These are phyloP conservation scores for Coniochaeta ligniaria DNA, from an alignment of 2,329 filamentous ascomycete species.

Conservation along the genomic window DNA sequence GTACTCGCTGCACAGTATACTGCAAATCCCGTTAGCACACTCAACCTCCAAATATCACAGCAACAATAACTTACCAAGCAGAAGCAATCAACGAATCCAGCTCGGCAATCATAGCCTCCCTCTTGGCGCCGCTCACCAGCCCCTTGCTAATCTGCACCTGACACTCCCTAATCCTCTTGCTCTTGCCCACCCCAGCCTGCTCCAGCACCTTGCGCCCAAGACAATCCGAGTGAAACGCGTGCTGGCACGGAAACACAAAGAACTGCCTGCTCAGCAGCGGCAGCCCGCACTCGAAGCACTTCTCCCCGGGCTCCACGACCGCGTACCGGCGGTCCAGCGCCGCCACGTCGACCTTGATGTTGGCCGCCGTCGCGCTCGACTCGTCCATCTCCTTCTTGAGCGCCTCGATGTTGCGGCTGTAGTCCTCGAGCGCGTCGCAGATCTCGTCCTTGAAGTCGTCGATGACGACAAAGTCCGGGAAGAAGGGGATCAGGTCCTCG, in stretches of 20 bases:
- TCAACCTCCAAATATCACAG: background rate
- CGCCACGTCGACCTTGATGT: slow-evolving; percentile 86
- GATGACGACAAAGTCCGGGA: slow-evolving; percentile 96
- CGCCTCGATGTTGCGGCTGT: slow-evolving; percentile 81
- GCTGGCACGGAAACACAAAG: slow-evolving; percentile 97
- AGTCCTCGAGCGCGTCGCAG: slow-evolving; percentile 86
- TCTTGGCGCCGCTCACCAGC: slow-evolving; percentile 58
- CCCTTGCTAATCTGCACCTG: slow-evolving; percentile 79
- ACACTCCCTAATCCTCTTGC: slow-evolving; percentile 74
- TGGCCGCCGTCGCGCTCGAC: slow-evolving; percentile 75
- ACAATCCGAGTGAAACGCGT: slow-evolving; percentile 95
- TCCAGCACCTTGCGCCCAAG: slow-evolving; percentile 80
- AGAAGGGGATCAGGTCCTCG: slow-evolving; percentile 96
- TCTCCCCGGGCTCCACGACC: slow-evolving; percentile 92
- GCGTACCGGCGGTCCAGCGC: slow-evolving; percentile 84
- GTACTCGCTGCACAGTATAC: slow-evolving; percentile 89
- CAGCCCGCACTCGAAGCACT: slow-evolving; percentile 81
- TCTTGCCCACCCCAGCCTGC: slow-evolving; percentile 67
- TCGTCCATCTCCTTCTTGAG: slow-evolving; percentile 96
- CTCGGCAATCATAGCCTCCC: slow-evolving; percentile 80
- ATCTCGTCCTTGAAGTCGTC: slow-evolving; percentile 99
- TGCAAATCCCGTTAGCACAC: slow-evolving; percentile 24
- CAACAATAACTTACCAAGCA: slow-evolving; percentile 58
- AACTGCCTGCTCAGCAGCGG: slow-evolving; percentile 87
- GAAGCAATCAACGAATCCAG: slow-evolving; percentile 87